Conservation (phyloP, 768 basidiomycete genomes). For the Boletus bicolor region DNA sequence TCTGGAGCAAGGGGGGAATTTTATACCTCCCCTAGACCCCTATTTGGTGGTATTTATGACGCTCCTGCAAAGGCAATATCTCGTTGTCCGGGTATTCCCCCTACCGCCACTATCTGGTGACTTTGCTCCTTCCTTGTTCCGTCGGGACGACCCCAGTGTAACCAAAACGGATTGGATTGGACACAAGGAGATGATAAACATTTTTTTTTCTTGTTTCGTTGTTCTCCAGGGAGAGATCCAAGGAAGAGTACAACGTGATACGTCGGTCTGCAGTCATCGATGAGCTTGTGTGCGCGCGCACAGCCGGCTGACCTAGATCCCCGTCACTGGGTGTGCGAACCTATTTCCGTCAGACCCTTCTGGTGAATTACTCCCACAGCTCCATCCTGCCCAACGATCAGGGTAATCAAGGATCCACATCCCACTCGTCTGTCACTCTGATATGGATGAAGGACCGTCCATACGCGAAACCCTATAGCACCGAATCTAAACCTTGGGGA, state of each 20-base stretch:
- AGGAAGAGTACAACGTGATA: not conserved
- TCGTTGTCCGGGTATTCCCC: too few relatives aligned
- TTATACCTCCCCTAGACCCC: slow-evolving; percentile 3
- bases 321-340: too few relatives aligned
- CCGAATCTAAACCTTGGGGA: not conserved
- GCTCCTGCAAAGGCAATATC: not conserved
- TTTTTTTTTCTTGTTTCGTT: not conserved
- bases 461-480: not conserved
- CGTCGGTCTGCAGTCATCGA: not conserved
- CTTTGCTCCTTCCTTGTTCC: not conserved
- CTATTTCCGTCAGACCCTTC: too few relatives aligned
- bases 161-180: not conserved
- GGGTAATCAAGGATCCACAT: not conserved
- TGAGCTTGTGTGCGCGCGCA: not conserved
- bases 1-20: not conserved
- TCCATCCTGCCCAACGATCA: not conserved
- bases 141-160: not conserved
- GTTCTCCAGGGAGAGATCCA: not conserved
- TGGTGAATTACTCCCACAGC: not conserved
- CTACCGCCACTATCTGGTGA: too few relatives aligned
- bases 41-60: slow-evolving; percentile 3
- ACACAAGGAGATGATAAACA: not conserved
- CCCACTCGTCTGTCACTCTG: not conserved
- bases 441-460: not conserved
- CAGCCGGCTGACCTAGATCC: not conserved